A percentile compares a stretch with the other conserved stretches of the same genome.
These are phyloP conservation scores for Pontederia paniculata DNA, from an alignment of 176 grass and related monocot species.

Conservation along the genomic window DNA sequence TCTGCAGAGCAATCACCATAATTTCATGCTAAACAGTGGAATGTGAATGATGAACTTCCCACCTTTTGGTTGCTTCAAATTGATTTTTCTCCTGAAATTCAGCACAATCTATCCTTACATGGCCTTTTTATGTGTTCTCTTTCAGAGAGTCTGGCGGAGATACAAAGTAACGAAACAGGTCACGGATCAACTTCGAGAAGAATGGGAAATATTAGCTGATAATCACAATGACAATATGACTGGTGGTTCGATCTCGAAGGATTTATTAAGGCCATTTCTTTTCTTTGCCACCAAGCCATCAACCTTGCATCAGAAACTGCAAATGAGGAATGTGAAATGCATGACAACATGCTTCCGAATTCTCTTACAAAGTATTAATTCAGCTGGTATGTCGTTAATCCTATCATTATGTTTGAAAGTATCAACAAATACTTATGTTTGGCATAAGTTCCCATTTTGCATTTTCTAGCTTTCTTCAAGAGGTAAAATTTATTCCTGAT, in stretches of 20 bases:
- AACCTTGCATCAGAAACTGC: conserved; percentile 34
- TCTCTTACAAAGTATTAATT: conserved; percentile 72
- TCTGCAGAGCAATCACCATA: too few relatives aligned
- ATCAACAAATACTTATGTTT: too few relatives aligned
- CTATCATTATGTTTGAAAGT: background rate
- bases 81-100: background rate
- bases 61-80: background rate
- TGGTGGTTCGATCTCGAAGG: conserved; percentile 59
- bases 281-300: conserved; percentile 59
- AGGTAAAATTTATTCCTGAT: too few relatives aligned
- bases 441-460: too few relatives aligned
- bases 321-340: conserved; percentile 34
- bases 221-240: conserved; percentile 33
- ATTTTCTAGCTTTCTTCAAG: too few relatives aligned
- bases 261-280: conserved; percentile 79
- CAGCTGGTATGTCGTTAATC: conserved; percentile 33
- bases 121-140: conserved; percentile 6
- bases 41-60: too few relatives aligned
- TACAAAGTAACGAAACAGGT: conserved; percentile 41
- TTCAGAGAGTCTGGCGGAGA: conserved; percentile 75
- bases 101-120: background rate
- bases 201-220: conserved; percentile 54
- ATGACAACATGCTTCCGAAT: conserved; percentile 64
- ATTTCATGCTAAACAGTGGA: too few relatives aligned
- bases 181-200: conserved; percentile 51